These are phyloP conservation scores for Naegleria gruberi DNA, from an alignment of 208 protist species.

Conservation along the genomic window DNA sequence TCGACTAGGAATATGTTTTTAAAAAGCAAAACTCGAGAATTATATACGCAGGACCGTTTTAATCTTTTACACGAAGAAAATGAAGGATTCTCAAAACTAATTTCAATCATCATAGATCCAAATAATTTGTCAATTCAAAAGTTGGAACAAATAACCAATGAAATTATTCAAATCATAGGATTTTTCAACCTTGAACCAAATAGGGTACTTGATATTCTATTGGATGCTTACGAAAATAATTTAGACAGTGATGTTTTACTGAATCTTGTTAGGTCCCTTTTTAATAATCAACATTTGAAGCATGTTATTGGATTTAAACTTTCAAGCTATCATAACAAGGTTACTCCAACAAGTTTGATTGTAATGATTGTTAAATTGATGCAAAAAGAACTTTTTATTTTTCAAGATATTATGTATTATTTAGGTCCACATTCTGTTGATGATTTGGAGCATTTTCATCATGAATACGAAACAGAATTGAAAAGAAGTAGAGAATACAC, in stretches of 20 bases:
- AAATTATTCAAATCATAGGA: constrained; percentile 37
- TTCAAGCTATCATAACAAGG: background rate
- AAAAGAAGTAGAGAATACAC: background rate
- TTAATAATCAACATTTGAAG: background rate
- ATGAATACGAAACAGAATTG: background rate
- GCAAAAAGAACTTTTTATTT: background rate
- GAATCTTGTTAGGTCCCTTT: background rate
- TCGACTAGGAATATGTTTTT: background rate
- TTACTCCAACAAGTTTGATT: background rate
- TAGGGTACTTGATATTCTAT: constrained; percentile 54
- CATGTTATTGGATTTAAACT: constrained; percentile 1
- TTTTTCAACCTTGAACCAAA: constrained; percentile 63
- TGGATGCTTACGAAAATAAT: constrained; percentile 48
- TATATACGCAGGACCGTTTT: constrained; percentile 54
- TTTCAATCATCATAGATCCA: constrained; percentile 41
- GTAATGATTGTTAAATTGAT: background rate
- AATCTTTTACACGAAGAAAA: constrained; percentile 61
- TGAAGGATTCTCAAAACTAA: constrained; percentile 63
- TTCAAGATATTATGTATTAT: background rate
- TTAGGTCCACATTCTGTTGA: background rate
- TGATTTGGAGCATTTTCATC: background rate
- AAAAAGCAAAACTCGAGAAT: background rate
- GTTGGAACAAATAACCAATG: background rate
- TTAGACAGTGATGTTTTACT: background rate
- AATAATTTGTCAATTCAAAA: too few species aligned